A percentile compares a stretch with the other conserved stretches of the same genome.
Conservation (phyloP, 495 filamentous ascomycete genomes). For the Talaromyces wortmannii region DNA sequence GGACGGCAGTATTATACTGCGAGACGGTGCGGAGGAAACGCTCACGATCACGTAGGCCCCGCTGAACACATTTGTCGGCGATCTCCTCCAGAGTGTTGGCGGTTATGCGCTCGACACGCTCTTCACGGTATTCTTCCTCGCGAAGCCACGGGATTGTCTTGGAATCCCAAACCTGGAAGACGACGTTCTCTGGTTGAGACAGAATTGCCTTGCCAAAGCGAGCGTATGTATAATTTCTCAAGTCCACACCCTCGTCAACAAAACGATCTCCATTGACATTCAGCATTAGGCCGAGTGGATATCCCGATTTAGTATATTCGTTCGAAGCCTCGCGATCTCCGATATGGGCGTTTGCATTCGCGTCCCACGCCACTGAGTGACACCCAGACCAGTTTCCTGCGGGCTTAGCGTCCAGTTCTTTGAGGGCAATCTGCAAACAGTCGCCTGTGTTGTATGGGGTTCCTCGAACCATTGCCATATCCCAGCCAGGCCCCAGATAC, state of each 20-base stretch:
- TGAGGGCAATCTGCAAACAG: conserved; percentile 38
- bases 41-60: conserved; percentile 30
- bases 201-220: conserved; percentile 51
- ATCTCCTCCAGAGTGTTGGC: conserved; percentile 44
- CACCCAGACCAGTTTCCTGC: conserved; percentile 56
- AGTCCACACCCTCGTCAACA: conserved; percentile 56
- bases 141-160: conserved; percentile 38
- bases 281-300: conserved; percentile 56
- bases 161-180: conserved; percentile 58
- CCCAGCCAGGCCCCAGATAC: conserved; percentile 57
- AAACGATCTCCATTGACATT: conserved; percentile 50
- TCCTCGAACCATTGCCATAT: conserved; percentile 50
- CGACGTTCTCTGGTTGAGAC: conserved; percentile 44
- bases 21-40: conserved; percentile 39
- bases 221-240: conserved; percentile 60
- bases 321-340: conserved; percentile 51
- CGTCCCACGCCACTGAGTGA: conserved; percentile 57
- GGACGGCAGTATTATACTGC: conserved; percentile 47
- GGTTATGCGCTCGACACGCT: conserved; percentile 41
- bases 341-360: conserved; percentile 38
- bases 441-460: conserved; percentile 57
- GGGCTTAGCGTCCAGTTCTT: conserved; percentile 36
- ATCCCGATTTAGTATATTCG: conserved; percentile 60
- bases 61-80: conserved; percentile 32
- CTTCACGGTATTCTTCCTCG: conserved; percentile 49